Percentiles rank a stretch among this genome's conserved stretches.
phyloP scores from a whole-genome alignment of 2,329 filamentous ascomycete species.

The Talaromyces sp. region DNA sequence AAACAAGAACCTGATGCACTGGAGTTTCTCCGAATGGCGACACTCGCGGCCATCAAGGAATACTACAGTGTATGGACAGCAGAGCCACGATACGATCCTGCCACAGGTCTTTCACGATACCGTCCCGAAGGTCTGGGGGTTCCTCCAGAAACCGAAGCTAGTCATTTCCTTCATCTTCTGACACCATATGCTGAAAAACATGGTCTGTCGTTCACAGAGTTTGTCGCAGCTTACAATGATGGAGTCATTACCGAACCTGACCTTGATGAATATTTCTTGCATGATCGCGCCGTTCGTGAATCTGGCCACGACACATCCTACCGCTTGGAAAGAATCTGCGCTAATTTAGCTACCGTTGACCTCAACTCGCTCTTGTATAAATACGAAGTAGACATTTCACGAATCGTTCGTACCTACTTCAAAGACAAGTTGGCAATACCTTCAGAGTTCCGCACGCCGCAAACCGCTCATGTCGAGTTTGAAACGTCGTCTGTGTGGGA shows the following conservation, averaged over 20 bases:
- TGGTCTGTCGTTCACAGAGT: conserved; percentile 75
- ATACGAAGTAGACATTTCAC: conserved; percentile 90
- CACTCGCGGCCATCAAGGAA: conserved; percentile 93
- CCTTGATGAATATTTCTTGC: conserved; percentile 90
- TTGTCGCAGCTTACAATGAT: conserved; percentile 84
- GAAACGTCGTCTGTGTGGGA: conserved; percentile 89
- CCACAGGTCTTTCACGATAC: conserved; percentile 79
- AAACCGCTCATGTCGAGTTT: conserved; percentile 62
- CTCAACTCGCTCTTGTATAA: conserved; percentile 94
- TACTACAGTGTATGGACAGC: conserved; percentile 87
- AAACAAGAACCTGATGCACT: conserved; percentile 75
- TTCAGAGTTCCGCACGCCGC: conserved; percentile 70
- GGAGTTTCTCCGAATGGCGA: conserved; percentile 76
- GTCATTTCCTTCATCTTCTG: conserved; percentile 80
- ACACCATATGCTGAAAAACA: conserved; percentile 80
- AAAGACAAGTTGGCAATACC: conserved; percentile 79
- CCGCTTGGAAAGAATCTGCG: conserved; percentile 81
- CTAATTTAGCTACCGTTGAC: conserved; percentile 87
- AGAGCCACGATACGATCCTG: conserved; percentile 71
- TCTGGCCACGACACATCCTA: conserved; percentile 97
- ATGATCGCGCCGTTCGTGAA: conserved; percentile 92
- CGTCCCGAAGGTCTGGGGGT: conserved; percentile 79
- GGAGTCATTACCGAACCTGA: conserved; percentile 75
- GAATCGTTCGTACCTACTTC: conserved; percentile 80
- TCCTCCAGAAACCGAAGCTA: conserved; percentile 85